Evolutionary conservation across 441 rosid species (phyloP).

Genomic region (Populus hybrid): DNA sequence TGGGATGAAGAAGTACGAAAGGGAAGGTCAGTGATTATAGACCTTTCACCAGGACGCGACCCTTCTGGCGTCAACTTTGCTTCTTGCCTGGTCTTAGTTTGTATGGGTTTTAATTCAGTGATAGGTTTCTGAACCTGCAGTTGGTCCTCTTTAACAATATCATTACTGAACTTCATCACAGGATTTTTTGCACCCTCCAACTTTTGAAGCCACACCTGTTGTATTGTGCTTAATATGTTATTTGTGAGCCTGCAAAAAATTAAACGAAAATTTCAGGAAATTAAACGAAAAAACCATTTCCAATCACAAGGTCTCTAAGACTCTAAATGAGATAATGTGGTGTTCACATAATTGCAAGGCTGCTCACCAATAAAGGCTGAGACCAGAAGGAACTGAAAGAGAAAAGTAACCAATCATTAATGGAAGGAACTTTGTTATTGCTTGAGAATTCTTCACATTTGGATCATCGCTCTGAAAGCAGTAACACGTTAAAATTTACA

Average conservation of each 20-base stretch:
- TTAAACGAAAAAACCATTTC: constrained; percentile 1
- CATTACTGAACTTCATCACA: constrained; percentile 35
- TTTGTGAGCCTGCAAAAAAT: constrained; percentile 70
- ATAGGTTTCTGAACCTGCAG: constrained; percentile 35
- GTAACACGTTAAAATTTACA: constrained; percentile 1
- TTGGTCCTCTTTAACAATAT: constrained; percentile 46
- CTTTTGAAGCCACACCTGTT: constrained; percentile 95
- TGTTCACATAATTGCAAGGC: constrained; percentile 9
- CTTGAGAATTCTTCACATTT: constrained; percentile 84
- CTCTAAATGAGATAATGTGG: neutral
- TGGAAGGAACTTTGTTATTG: constrained; percentile 71
- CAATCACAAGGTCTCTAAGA: constrained; percentile 6
- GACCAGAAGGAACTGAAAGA: constrained; percentile 95
- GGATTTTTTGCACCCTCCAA: constrained; percentile 76
- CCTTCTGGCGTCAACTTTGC: constrained; percentile 55
- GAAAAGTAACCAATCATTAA: constrained; percentile 91
- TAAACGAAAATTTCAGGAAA: constrained; percentile 16
- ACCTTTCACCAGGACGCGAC: constrained; percentile 77
- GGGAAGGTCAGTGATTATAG: neutral
- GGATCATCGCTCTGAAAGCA: constrained; percentile 72
- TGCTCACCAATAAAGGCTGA: constrained; percentile 94
- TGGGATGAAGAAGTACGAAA: neutral
- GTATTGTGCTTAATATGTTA: constrained; percentile 82
- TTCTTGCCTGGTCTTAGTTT: constrained; percentile 23
- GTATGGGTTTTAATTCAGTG: constrained; percentile 31